Evolutionary conservation across 2,329 filamentous ascomycete genomes (phyloP), one percentile per base, ranked within the genome.

Genomic region (Ophiocordyceps camponoti-saundersi): DNA sequence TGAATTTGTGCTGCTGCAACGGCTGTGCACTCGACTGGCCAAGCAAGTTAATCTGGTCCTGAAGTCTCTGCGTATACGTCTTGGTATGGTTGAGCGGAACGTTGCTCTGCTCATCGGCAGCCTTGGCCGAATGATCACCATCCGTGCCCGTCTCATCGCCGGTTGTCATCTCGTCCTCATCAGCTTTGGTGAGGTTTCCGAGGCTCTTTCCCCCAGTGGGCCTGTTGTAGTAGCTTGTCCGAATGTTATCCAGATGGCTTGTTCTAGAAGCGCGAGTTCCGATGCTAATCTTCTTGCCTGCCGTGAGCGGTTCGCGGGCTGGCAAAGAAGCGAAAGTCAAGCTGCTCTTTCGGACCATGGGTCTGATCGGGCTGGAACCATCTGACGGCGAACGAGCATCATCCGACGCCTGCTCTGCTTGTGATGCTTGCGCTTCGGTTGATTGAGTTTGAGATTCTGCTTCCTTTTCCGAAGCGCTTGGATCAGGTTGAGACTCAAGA

Each of bases 291-390:
- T 40, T 40, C 65, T 89, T 90, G 61, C 93, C 93, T 16, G 77
- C 77, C 30, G 80, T 79, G 46, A 96, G 69, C 34, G 90, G 90
- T 57, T 96, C 90, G 50, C 92, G 77, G 3, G 90, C 89, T 29
- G 92, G 92, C 13, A 98, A 71, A 18, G 92, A 87, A 36, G 92
- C 87, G 65, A 98, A 96, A 49, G 85, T 94, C 50, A 98, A 73
- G 60, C 90, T 96, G 64, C 89, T 95, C 70, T 96, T 96, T 50
- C 90, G 81, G 53, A 93, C 75, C 29, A 85, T 70, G 2, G 83
- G 82, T 53, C 85, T 75, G 44, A 84, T 78, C 0, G 85, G 85
- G 54, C 82, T 89, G 0, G 84, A 86, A 1, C 69, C 72, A 44
- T 85, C 81, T 2, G 82, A 85, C 16, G 75, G 74, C 3, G 80